Evolutionary conservation across 2,329 filamentous ascomycete genomes (phyloP), one percentile per base, ranked within the genome.

Genomic region (Ceratocystis colombiana): DNA sequence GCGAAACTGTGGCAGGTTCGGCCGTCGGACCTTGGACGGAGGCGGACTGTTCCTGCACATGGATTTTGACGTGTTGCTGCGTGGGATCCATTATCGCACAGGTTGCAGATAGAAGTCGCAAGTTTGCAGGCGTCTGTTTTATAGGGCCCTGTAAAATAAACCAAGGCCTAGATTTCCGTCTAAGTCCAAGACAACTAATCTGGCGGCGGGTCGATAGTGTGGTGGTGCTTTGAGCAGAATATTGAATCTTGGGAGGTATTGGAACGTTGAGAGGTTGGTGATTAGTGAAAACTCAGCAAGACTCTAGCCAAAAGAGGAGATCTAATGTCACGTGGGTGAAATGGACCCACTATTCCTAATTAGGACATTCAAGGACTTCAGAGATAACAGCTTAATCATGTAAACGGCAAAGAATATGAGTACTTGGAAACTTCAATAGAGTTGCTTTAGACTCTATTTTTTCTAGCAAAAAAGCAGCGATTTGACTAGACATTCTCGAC

Each of bases 241-340:
- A 59, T 59, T 59, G 28, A 68, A 65, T 65, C 41, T 61, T 61
- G 66, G 66, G 59, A 50, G 64, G 41, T 48, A 65, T 65, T 65
- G 48, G 66, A 68, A 55, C 61, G 64, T 50, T 48, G 48, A 61
- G 64, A 63, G 64, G 66, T 68, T 68, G 66, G 66, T 41, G 61
- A 48, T 63, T 68, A 68, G 66, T 65, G 64, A 64, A 61, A 59
- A 62, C 62, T 57, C 50, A 61, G 46, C 48, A 57, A 25, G 57
- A 44, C 20, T 15, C 55, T 50, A 53, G 46, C 41, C 45, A 46
- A 62, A 62, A 62, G 44, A 48, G 44, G 25, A 64, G 28, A 25
- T 8, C 28, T 28, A n/a, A 15, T 15, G 64, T 63, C 61, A 63
- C 61, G 61, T 63, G 61, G 6, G 6, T 30, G 20, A 0, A 1